Percentiles rank a stretch among this genome's conserved stretches.
phyloP scores from a whole-genome alignment of 306 rosid genomes.

The Corylus avellana region DNA sequence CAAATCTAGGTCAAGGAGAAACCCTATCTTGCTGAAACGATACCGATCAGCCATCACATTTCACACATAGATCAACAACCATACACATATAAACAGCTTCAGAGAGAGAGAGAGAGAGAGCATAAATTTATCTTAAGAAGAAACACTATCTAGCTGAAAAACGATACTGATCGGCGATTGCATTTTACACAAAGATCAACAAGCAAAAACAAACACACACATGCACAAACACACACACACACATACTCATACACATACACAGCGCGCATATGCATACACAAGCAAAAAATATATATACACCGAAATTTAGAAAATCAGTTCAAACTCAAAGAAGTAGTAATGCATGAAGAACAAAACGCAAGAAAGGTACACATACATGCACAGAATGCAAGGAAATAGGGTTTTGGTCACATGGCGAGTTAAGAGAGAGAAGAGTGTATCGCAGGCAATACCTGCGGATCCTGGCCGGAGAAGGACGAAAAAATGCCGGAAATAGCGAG shows the following conservation, averaged over 20 bases:
- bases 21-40: neutral
- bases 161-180: neutral
- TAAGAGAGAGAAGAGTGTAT: neutral
- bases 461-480: neutral
- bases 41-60: neutral
- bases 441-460: conserved; percentile 24
- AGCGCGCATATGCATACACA: neutral
- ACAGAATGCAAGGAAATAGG: neutral
- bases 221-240: neutral
- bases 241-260: neutral
- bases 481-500: neutral
- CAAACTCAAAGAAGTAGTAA: neutral
- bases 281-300: neutral
- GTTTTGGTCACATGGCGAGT: neutral
- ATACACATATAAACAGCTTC: neutral
- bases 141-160: neutral
- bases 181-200: neutral
- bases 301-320: neutral
- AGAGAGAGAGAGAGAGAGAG: neutral
- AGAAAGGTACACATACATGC: neutral
- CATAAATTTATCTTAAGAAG: neutral
- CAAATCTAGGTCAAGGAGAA: neutral
- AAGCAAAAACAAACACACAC: neutral
- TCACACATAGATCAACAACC: neutral
- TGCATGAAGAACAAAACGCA: neutral